These are phyloP conservation scores for Sclerotinia spermophila DNA, from an alignment of 2,329 filamentous ascomycete species.

Conservation along the genomic window DNA sequence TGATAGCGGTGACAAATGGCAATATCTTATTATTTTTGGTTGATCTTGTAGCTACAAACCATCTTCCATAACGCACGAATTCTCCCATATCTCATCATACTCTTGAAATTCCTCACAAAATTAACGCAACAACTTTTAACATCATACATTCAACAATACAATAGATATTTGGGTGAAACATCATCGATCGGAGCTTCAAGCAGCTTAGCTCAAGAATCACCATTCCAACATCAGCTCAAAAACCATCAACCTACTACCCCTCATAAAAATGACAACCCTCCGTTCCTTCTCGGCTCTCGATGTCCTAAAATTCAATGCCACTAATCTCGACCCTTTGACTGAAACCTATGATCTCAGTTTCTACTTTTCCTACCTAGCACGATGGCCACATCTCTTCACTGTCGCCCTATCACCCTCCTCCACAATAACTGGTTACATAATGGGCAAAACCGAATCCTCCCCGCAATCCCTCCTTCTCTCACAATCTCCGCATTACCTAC, in stretches of 20 bases:
- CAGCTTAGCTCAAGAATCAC: neutral
- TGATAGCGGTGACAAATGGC: slow-evolving; percentile 1
- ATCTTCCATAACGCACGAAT: neutral
- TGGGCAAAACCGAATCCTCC: slow-evolving; percentile 93
- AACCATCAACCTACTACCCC: neutral
- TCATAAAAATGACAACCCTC: slow-evolving; percentile 68
- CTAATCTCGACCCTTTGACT: slow-evolving; percentile 94
- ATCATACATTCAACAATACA: neutral
- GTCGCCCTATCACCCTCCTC: slow-evolving; percentile 82
- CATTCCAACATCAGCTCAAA: neutral
- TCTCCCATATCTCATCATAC: neutral
- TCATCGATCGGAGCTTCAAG: neutral
- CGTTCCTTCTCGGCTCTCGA: slow-evolving; percentile 81
- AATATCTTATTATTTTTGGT: slow-evolving; percentile 9
- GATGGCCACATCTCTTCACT: slow-evolving; percentile 93
- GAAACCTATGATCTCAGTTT: slow-evolving; percentile 96
- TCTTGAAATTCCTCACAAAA: neutral
- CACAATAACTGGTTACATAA: slow-evolving; percentile 95
- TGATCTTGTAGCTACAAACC: neutral
- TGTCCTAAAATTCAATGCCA: slow-evolving; percentile 84
- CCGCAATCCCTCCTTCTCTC: slow-evolving; percentile 68
- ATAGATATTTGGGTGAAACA: no score
- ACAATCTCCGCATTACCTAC: slow-evolving; percentile 85
- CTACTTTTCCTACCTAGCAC: slow-evolving; percentile 92
- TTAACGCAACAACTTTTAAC: fast-evolving